Evolutionary conservation across 2,329 filamentous ascomycete genomes (phyloP).

Genomic region (Neocucurbitaria cava): DNA sequence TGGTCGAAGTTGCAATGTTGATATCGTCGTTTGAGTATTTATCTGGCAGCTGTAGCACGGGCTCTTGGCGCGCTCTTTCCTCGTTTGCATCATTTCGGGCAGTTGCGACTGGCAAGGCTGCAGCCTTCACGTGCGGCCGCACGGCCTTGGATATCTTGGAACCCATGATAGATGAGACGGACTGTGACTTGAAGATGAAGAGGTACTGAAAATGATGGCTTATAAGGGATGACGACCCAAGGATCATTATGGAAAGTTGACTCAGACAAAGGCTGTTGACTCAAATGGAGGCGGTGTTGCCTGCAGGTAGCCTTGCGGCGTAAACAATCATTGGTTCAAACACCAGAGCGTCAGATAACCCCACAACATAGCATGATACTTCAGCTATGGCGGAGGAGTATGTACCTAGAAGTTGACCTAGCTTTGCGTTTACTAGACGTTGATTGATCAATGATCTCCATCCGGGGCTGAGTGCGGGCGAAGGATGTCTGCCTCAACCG

Average conservation of each 20-base stretch:
- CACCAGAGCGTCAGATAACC: not conserved
- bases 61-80: constrained; percentile 14
- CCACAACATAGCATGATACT: constrained; percentile 7
- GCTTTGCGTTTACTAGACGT: not conserved
- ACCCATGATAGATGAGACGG: constrained; percentile 29
- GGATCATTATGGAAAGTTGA: constrained; percentile 13
- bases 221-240: not conserved
- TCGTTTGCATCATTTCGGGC: constrained; percentile 19
- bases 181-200: not conserved
- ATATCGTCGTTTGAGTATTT: constrained; percentile 15
- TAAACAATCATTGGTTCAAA: constrained; percentile 24
- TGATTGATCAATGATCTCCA: not conserved
- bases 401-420: not conserved
- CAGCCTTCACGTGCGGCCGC: constrained; percentile 24
- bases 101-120: constrained; percentile 19
- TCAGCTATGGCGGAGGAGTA: not conserved
- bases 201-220: constrained; percentile 3
- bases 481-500: not conserved
- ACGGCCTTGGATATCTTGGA: constrained; percentile 34
- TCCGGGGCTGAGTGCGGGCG: not conserved
- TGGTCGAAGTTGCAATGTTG: constrained; percentile 5
- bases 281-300: constrained; percentile 35
- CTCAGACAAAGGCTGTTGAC: constrained; percentile 26
- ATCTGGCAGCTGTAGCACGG: not conserved
- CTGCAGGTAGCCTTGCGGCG: constrained; percentile 35